Conservation (phyloP, 2,329 filamentous ascomycete species). For the Ceratocystis cubensis region DNA sequence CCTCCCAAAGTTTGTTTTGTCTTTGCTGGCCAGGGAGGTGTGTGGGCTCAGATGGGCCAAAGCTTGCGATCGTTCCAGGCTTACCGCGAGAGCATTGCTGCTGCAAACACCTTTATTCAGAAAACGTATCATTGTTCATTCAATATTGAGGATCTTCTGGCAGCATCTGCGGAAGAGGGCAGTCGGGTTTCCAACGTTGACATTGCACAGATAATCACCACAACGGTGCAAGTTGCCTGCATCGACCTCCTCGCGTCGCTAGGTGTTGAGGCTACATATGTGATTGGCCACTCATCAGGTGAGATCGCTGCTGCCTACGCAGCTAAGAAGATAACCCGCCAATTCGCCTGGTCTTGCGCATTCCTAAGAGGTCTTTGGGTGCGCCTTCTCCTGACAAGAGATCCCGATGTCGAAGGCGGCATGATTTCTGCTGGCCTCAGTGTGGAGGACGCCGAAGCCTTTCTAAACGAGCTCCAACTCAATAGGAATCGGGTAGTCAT, state of each 20-base stretch:
- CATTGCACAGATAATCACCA: constrained; percentile 33
- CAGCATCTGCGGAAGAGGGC: background rate
- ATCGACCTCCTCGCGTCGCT: constrained; percentile 31
- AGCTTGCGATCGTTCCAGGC: constrained; percentile 32
- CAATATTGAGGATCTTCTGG: constrained; percentile 9
- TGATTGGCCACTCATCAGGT: constrained; percentile 37
- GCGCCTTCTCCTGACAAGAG: constrained; percentile 25
- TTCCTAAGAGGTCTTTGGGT: constrained; percentile 33
- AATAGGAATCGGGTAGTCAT: constrained; percentile 26
- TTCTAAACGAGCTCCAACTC: constrained; percentile 24
- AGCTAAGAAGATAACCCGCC: constrained; percentile 28
- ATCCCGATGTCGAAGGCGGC: constrained; percentile 28
- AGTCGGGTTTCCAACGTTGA: constrained; percentile 23
- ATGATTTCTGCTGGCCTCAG: constrained; percentile 35
- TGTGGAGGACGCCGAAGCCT: constrained; percentile 23
- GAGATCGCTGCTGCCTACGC: constrained; percentile 37
- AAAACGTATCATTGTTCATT: background rate
- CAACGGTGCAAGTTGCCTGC: constrained; percentile 33
- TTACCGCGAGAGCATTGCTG: constrained; percentile 32
- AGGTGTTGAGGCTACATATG: constrained; percentile 27
- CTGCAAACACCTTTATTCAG: constrained; percentile 27
- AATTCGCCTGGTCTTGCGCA: constrained; percentile 33
- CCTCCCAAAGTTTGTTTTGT: constrained; percentile 31
- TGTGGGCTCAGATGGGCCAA: constrained; percentile 34
- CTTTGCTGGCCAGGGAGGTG: constrained; percentile 35